Conservation (phyloP, 768 basidiomycete genomes). For the Leucosporidium creatinivorum region DNA sequence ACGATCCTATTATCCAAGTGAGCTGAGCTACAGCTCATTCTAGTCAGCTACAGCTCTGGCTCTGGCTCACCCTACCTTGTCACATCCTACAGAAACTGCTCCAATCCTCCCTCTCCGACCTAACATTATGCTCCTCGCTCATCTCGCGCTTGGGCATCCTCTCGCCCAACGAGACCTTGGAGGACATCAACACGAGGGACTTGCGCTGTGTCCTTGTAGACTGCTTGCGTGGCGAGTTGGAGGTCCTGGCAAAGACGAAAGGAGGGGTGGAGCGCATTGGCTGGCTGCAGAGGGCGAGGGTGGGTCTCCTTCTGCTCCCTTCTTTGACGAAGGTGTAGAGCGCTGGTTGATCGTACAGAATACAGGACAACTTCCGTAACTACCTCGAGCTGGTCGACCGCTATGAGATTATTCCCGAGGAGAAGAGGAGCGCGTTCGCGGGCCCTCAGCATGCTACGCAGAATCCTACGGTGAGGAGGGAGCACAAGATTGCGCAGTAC, state of each 20-base stretch:
- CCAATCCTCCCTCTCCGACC: conserved; percentile 52
- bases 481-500: conserved; percentile 85
- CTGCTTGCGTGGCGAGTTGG: conserved; percentile 59
- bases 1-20: conserved; percentile 12
- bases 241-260: conserved; percentile 53
- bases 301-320: no score
- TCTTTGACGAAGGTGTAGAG: background rate
- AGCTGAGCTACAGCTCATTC: background rate
- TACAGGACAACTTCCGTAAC: conserved; percentile 19
- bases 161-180: conserved; percentile 72
- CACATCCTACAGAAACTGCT: conserved; percentile 52
- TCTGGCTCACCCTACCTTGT: background rate
- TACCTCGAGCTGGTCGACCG: conserved; percentile 44
- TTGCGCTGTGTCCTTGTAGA: conserved; percentile 68
- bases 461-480: conserved; percentile 66
- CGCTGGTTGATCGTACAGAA: background rate
- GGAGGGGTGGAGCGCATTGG: conserved; percentile 56
- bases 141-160: conserved; percentile 62
- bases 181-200: conserved; percentile 72
- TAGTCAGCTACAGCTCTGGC: background rate
- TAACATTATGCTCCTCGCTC: conserved; percentile 51
- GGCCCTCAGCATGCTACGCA: conserved; percentile 39
- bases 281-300: conserved; percentile 55
- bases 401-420: conserved; percentile 60
- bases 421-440: conserved; percentile 47